phyloP scores from a whole-genome alignment of 1,284 basidiomycete genomes.

The Cryptococcus neoformans region DNA sequence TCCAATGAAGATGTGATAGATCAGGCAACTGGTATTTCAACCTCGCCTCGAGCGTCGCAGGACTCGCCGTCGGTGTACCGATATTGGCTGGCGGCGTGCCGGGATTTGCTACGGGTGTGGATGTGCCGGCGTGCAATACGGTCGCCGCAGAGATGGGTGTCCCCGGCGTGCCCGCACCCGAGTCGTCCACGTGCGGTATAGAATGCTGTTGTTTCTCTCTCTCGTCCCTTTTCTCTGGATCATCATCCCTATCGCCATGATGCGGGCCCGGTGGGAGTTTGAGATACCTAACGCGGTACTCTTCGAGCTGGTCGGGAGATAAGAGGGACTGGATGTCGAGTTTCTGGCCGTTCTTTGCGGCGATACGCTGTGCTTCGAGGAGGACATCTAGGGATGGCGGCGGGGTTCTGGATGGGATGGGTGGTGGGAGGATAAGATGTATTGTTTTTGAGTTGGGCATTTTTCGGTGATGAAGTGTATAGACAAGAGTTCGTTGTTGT shows the following conservation, averaged over 20 bases:
- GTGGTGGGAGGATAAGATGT: slow-evolving; percentile 24
- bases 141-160: background rate
- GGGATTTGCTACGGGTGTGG: background rate
- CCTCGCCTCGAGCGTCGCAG: background rate
- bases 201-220: background rate
- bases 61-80: background rate
- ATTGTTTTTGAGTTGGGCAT: slow-evolving; percentile 10
- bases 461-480: background rate
- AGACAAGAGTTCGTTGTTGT: background rate
- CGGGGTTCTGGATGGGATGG: slow-evolving; percentile 27
- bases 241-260: background rate
- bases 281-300: slow-evolving; percentile 11
- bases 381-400: slow-evolving; percentile 27
- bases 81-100: background rate
- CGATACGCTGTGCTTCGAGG: slow-evolving; percentile 32
- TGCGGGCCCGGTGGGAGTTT: background rate
- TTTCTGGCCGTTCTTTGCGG: slow-evolving; percentile 22
- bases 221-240: background rate
- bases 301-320: slow-evolving; percentile 19
- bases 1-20: slow-evolving; percentile 25
- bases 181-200: no score
- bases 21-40: slow-evolving; percentile 10
- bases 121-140: background rate
- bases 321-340: slow-evolving; percentile 39
- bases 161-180: background rate